These are phyloP conservation scores for Zopfia rhizophila DNA, from an alignment of 2,329 filamentous ascomycete genomes.

Conservation along the genomic window DNA sequence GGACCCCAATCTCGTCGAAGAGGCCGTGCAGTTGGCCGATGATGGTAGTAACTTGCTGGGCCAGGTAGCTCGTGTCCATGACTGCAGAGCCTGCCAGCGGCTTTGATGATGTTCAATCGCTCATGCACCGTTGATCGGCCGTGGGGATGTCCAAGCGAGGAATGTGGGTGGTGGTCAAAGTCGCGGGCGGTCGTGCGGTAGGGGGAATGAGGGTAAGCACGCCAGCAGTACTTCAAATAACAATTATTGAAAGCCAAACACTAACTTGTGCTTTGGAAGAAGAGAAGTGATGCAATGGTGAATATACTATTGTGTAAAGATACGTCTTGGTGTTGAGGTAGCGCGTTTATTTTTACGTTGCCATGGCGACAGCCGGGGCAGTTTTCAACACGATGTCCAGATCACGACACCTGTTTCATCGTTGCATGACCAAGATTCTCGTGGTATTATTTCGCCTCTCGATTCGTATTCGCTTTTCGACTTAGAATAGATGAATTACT, in stretches of 20 bases:
- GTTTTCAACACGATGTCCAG: constrained; percentile 22
- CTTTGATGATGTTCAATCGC: constrained; percentile 33
- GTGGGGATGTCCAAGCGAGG: constrained; percentile 33
- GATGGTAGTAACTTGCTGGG: constrained; percentile 94
- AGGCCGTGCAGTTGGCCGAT: constrained; percentile 92
- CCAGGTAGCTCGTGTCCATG: constrained; percentile 93
- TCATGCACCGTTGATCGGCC: constrained; percentile 46
- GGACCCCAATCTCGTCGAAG: constrained; percentile 98
- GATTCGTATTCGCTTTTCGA: constrained; percentile 57
- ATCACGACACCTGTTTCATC: constrained; percentile 38
- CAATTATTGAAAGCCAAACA: constrained; percentile 5
- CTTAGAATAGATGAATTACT: background rate
- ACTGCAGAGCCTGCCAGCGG: constrained; percentile 47
- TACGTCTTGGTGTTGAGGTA: constrained; percentile 30
- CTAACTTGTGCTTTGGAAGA: constrained; percentile 17
- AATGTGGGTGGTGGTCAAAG: constrained; percentile 17
- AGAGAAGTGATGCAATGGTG: constrained; percentile 39
- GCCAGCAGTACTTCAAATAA: constrained; percentile 7
- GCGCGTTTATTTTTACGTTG: constrained; percentile 36
- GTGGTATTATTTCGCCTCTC: constrained; percentile 69
- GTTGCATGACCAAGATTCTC: constrained; percentile 71
- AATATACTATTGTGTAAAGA: constrained; percentile 27
- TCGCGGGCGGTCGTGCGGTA: constrained; percentile 1
- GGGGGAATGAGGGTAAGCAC: constrained; percentile 12
- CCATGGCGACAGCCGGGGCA: constrained; percentile 32